phyloP scores from a whole-genome alignment of 345 rosid species.

The Eucalyptus polybractea region DNA sequence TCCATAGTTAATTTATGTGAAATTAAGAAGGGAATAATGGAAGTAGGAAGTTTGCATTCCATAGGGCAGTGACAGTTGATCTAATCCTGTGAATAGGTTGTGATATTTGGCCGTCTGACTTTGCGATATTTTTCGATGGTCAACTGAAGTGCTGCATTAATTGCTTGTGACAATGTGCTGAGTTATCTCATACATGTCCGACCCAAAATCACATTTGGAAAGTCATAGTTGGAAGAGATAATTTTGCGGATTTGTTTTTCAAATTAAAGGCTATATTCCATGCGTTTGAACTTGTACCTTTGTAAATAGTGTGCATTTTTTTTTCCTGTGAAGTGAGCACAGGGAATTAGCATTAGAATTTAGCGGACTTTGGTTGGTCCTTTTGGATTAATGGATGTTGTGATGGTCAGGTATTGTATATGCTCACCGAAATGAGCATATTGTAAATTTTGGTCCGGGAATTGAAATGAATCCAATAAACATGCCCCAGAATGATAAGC shows the following conservation, averaged over 20 bases:
- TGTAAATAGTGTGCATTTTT: not conserved
- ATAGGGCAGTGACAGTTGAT: not conserved
- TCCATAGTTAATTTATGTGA: not conserved
- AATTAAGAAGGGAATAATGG: not conserved
- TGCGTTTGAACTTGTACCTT: not conserved
- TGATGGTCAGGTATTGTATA: slow-evolving; percentile 49
- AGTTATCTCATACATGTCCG: not conserved
- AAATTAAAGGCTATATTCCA: not conserved
- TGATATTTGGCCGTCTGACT: not conserved
- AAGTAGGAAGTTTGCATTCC: not conserved
- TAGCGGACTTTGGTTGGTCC: not conserved
- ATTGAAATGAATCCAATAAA: not conserved
- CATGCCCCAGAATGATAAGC: not conserved
- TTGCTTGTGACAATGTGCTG: not conserved
- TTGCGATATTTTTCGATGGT: not conserved
- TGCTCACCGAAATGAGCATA: slow-evolving; percentile 74
- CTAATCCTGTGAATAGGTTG: not conserved
- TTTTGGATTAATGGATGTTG: not conserved
- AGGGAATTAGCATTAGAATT: not conserved
- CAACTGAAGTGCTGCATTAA: not conserved
- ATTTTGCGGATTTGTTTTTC: not conserved
- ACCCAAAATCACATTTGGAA: not conserved
- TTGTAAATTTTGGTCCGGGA: slow-evolving; percentile 37
- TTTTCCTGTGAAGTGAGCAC: not conserved
- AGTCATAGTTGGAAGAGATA: not conserved